A percentile compares a stretch with the other conserved stretches of the same genome.
Conservation (phyloP, 2,329 filamentous ascomycete species). For the Colletotrichum horii region DNA sequence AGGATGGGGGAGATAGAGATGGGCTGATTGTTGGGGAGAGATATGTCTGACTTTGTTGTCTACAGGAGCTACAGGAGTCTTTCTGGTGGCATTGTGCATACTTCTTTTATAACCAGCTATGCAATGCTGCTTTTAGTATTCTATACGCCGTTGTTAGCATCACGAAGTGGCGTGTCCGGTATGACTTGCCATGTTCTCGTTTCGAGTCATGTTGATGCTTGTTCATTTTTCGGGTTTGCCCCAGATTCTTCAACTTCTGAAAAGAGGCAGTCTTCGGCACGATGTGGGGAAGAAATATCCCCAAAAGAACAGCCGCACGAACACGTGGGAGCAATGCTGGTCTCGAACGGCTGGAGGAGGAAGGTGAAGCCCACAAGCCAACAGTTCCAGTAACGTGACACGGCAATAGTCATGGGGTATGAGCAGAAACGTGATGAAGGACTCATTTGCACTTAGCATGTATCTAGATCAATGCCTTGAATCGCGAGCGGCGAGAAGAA, state of each 20-base stretch:
- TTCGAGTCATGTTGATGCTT: not conserved
- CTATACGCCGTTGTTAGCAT: not conserved
- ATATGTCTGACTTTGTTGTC: not conserved
- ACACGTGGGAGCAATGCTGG: not conserved
- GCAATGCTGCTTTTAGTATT: not conserved
- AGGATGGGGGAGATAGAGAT: not conserved
- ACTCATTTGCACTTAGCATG: no score
- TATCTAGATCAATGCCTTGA: not conserved
- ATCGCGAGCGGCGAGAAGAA: not conserved
- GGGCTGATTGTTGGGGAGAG: not conserved
- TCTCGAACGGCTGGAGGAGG: accelerated
- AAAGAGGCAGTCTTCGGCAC: not conserved
- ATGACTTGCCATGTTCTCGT: not conserved
- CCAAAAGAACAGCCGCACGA: not conserved
- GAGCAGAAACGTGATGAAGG: no score
- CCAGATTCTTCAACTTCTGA: not conserved
- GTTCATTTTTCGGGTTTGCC: not conserved
- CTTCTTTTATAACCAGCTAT: not conserved
- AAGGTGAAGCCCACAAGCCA: not conserved
- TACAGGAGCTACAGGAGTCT: not conserved
- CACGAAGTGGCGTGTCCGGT: not conserved
- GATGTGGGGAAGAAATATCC: not conserved
- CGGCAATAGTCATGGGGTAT: no score
- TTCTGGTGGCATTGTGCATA: not conserved
- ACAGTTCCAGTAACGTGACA: no score